Percentiles rank a stretch among this genome's conserved stretches.
phyloP scores from a whole-genome alignment of 441 rosid genomes.

The Gossypium schwendimanii region DNA sequence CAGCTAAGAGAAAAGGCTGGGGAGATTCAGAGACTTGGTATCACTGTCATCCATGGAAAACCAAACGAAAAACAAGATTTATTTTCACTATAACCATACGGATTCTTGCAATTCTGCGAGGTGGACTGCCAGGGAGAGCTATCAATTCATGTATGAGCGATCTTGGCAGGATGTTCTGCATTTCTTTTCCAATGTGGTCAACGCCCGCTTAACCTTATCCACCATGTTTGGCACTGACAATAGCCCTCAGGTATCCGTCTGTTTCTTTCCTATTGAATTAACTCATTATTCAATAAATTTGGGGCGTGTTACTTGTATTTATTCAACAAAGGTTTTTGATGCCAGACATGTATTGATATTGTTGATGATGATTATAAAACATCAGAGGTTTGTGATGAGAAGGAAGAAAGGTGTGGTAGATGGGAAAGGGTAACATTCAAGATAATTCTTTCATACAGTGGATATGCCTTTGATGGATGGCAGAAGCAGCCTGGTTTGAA shows the following conservation, averaged over 20 bases:
- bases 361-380: slow-evolving; percentile 24
- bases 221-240: slow-evolving; percentile 32
- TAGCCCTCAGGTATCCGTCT: slow-evolving; percentile 27
- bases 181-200: slow-evolving; percentile 57
- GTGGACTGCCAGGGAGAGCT: slow-evolving; percentile 81
- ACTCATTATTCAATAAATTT: neutral
- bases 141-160: slow-evolving; percentile 58
- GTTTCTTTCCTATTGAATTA: neutral
- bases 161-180: slow-evolving; percentile 68
- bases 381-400: slow-evolving; percentile 18
- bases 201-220: slow-evolving; percentile 33
- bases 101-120: slow-evolving; percentile 59
- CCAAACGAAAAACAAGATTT: slow-evolving; percentile 20
- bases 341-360: slow-evolving; percentile 32
- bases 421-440: slow-evolving; percentile 78
- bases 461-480: slow-evolving; percentile 93
- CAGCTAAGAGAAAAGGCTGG: neutral
- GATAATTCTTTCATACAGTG: slow-evolving; percentile 75
- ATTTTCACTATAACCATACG: slow-evolving; percentile 59
- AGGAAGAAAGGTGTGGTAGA: slow-evolving; percentile 50
- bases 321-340: slow-evolving; percentile 13
- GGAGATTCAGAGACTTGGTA: neutral
- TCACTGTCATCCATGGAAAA: slow-evolving; percentile 8
- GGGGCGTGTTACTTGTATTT: neutral
- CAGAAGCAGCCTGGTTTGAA: slow-evolving; percentile 82